A percentile compares a stretch with the other conserved stretches of the same genome.
Evolutionary conservation across 2,329 filamentous ascomycete species (phyloP).

Genomic region (Arthrobotrys musiformis): DNA sequence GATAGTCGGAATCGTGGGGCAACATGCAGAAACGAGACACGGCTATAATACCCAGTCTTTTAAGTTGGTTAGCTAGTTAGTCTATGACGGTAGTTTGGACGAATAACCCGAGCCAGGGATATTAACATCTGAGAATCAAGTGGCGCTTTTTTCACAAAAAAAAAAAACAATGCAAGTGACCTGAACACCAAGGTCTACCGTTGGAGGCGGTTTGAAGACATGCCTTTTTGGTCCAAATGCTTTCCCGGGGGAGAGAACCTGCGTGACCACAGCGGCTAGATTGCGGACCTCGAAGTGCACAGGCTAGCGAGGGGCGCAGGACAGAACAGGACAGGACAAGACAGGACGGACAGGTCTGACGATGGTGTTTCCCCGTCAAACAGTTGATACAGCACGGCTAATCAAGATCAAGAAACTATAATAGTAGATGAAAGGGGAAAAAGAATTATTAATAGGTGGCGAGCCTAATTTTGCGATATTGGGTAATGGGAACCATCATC

Average conservation of each 20-base stretch:
- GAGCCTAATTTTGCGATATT: conserved; percentile 48
- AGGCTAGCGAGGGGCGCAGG: conserved; percentile 24
- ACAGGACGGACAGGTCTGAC: conserved; percentile 30
- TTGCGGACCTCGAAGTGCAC: conserved; percentile 18
- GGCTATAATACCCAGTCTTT: conserved; percentile 35
- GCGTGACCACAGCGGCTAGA: conserved; percentile 42
- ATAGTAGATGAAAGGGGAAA: conserved; percentile 32
- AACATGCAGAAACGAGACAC: conserved; percentile 41
- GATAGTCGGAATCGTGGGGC: conserved; percentile 49
- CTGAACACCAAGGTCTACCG: conserved; percentile 40
- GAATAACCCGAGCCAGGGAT: conserved; percentile 18
- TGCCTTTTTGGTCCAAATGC: conserved; percentile 45
- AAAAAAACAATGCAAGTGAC: conserved; percentile 27
- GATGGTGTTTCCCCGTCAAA: conserved; percentile 36
- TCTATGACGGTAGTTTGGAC: conserved; percentile 26
- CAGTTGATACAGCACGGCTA: conserved; percentile 19
- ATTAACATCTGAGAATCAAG: conserved; percentile 22
- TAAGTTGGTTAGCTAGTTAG: no score
- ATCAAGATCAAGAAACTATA: background rate
- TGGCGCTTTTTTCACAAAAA: conserved; percentile 4
- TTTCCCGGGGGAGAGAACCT: conserved; percentile 28
- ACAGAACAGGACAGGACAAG: no score
- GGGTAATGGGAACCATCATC: background rate
- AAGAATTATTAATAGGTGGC: conserved; percentile 16
- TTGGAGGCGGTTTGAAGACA: conserved; percentile 48